phyloP scores from a whole-genome alignment of 345 rosid genomes.

The Bruguiera parviflora region DNA sequence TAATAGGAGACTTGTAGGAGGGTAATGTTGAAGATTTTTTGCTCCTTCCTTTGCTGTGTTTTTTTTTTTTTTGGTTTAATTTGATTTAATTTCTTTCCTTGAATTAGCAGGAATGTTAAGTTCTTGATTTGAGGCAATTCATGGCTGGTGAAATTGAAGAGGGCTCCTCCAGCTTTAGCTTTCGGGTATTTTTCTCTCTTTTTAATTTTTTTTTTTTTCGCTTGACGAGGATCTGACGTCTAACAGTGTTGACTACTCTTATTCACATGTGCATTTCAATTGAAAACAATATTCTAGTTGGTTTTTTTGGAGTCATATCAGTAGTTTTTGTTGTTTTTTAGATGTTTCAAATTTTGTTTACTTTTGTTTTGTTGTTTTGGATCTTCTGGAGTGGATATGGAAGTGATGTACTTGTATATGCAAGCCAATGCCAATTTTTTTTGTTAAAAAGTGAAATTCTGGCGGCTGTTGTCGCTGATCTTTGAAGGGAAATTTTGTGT shows the following conservation, averaged over 20 bases:
- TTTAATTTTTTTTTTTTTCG: background rate
- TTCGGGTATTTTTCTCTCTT: conserved; percentile 41
- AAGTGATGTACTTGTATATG: background rate
- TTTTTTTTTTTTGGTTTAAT: background rate
- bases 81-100: background rate
- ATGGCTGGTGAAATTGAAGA: conserved; percentile 77
- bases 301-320: too few species aligned
- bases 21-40: background rate
- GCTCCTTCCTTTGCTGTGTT: background rate
- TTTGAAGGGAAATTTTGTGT: background rate
- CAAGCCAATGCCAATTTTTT: background rate
- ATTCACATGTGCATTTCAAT: background rate
- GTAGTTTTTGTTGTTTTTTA: too few species aligned
- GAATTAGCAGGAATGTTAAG: conserved; percentile 15
- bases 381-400: background rate
- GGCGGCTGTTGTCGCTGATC: background rate
- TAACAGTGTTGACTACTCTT: background rate
- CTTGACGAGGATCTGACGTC: background rate
- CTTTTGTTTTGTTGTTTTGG: background rate
- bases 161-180: conserved; percentile 43
- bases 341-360: background rate
- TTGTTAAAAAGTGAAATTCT: background rate
- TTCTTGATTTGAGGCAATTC: conserved; percentile 17
- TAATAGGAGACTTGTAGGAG: background rate
- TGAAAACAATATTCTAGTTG: background rate